Conservation (phyloP, 2,329 filamentous ascomycete species). For the Claviceps purpurea region DNA sequence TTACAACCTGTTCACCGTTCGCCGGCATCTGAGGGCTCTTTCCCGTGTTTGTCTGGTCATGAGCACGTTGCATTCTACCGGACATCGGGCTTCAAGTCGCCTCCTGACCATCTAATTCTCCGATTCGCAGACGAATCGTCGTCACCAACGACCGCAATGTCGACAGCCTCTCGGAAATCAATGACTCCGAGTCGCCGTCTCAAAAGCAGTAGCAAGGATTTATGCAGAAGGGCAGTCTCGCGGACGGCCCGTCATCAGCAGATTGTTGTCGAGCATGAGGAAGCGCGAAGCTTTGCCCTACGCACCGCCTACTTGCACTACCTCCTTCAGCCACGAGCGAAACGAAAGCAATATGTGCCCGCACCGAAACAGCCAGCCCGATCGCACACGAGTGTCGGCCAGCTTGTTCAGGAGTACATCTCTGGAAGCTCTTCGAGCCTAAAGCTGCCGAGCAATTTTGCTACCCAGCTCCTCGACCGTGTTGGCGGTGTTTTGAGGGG, state of each 20-base stretch:
- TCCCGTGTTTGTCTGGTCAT: conserved; percentile 2
- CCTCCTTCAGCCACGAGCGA: conserved; percentile 79
- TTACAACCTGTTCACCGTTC: background rate
- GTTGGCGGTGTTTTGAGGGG: conserved; percentile 71
- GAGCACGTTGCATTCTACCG: conserved; percentile 1
- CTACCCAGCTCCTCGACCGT: conserved; percentile 47
- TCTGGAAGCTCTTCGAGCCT: conserved; percentile 33
- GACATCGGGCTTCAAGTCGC: conserved; percentile 17
- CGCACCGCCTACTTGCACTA: conserved; percentile 86
- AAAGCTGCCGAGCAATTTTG: conserved; percentile 46
- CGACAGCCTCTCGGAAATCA: conserved; percentile 35
- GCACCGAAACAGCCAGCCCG: conserved; percentile 46
- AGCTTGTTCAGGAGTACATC: conserved; percentile 78
- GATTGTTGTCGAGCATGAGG: conserved; percentile 48
- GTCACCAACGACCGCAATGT: conserved; percentile 20
- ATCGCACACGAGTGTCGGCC: conserved; percentile 61
- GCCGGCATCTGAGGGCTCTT: background rate
- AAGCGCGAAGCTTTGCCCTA: conserved; percentile 84
- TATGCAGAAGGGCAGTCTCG: conserved; percentile 30
- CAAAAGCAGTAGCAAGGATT: conserved; percentile 28
- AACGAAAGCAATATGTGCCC: conserved; percentile 76
- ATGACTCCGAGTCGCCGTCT: conserved; percentile 31
- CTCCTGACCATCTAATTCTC: conserved; percentile 11
- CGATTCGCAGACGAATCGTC: background rate
- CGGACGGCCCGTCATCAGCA: conserved; percentile 23